Percentiles rank a stretch among this genome's conserved stretches.
These are phyloP conservation scores for Populus tomentosa DNA, from an alignment of 441 rosid species.

Conservation along the genomic window DNA sequence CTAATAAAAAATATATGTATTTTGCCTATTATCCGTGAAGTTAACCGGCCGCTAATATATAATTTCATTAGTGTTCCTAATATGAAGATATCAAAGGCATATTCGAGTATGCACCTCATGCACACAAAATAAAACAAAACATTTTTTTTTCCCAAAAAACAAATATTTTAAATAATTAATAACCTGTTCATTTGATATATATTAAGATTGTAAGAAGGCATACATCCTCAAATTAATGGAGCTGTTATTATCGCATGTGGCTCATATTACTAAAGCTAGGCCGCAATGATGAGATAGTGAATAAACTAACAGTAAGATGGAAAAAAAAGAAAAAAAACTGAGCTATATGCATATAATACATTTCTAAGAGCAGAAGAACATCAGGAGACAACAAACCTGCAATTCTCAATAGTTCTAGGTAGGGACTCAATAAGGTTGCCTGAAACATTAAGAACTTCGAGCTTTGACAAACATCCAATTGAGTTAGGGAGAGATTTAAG, in stretches of 20 bases:
- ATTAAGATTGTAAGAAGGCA: no score
- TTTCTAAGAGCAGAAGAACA: background rate
- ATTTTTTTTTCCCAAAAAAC: no score
- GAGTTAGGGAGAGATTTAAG: constrained; percentile 74
- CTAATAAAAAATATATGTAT: no score
- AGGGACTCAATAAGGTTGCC: constrained; percentile 65
- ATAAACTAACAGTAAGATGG: no score
- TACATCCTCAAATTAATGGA: no score
- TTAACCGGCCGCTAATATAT: no score
- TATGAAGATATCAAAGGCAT: background rate
- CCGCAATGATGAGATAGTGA: no score
- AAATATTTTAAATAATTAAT: no score
- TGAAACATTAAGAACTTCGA: constrained; percentile 72
- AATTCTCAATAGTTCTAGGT: constrained; percentile 73
- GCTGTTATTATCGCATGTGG: no score
- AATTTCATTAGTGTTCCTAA: no score
- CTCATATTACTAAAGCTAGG: no score
- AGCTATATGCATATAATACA: background rate
- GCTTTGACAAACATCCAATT: constrained; percentile 78
- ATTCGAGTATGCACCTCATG: background rate
- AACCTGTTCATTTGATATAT: background rate
- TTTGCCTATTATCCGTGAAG: no score
- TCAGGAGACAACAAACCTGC: constrained; percentile 44
- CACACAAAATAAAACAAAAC: background rate
- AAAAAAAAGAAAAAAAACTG: background rate